phyloP scores from a whole-genome alignment of 139 green algal genomes.

The Ettlia oleoabundans region DNA sequence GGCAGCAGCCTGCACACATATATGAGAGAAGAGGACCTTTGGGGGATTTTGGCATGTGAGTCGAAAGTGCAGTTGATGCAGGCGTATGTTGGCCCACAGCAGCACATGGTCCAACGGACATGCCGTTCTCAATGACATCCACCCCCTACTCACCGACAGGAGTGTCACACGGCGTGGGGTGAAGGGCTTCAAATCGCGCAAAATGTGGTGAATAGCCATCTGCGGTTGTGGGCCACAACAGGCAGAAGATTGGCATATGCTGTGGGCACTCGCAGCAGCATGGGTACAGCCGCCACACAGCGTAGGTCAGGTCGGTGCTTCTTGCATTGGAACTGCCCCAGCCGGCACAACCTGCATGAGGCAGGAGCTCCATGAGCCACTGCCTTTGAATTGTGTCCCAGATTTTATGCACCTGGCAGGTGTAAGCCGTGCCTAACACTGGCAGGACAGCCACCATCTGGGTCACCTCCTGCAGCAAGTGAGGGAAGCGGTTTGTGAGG shows the following conservation, averaged over 20 bases:
- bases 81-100: not conserved
- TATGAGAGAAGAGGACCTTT: too few relatives aligned
- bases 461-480: not conserved
- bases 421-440: slow-evolving; percentile 37
- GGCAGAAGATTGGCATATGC: not conserved
- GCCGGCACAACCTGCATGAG: too few relatives aligned
- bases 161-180: not conserved
- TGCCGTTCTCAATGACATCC: not conserved
- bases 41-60: too few relatives aligned
- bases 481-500: not conserved
- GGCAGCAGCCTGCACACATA: slow-evolving; percentile 17
- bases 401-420: too few relatives aligned
- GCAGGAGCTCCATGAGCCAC: too few relatives aligned
- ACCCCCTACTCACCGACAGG: slow-evolving; percentile 18
- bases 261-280: too few relatives aligned
- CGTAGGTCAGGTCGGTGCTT: too few relatives aligned
- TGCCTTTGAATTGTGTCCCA: too few relatives aligned
- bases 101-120: not conserved
- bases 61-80: not conserved
- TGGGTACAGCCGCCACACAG: too few relatives aligned
- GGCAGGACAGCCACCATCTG: slow-evolving; percentile 28
- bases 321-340: too few relatives aligned
- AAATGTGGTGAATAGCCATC: slow-evolving; percentile 35
- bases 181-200: slow-evolving; percentile 35
- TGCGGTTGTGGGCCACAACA: not conserved